phyloP scores from a whole-genome alignment of 2,329 filamentous ascomycete species.

The Fusarium napiforme region DNA sequence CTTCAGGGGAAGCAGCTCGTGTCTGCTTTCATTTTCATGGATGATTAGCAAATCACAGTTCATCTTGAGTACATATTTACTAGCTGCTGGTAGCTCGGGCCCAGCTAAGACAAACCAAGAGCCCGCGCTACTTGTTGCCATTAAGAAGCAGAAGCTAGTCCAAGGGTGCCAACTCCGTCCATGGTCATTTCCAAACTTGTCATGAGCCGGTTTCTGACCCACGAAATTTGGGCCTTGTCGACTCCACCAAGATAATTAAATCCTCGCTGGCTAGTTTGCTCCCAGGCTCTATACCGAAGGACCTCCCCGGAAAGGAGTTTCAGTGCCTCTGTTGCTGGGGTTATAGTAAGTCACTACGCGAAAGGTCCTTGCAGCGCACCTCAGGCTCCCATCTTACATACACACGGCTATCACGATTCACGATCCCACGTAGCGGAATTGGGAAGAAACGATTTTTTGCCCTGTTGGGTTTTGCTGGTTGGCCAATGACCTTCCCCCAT shows the following conservation, averaged over 20 bases:
- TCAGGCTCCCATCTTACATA: background rate
- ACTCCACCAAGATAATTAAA: constrained; percentile 33
- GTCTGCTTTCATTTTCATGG: constrained; percentile 2
- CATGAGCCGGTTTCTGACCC: constrained; percentile 35
- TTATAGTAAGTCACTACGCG: background rate
- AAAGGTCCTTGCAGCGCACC: constrained; percentile 6
- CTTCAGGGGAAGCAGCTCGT: constrained; percentile 18
- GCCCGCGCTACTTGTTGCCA: constrained; percentile 16
- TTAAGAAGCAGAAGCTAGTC: constrained; percentile 22
- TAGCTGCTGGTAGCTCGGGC: constrained; percentile 35
- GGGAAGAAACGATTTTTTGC: constrained; percentile 22
- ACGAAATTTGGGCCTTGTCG: constrained; percentile 19
- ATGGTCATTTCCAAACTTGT: constrained; percentile 17
- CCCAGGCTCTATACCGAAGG: background rate
- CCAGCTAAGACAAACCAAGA: constrained; percentile 33
- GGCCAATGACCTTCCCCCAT: constrained; percentile 14
- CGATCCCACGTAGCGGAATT: constrained; percentile 22
- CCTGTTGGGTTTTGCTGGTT: constrained; percentile 13
- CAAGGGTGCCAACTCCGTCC: constrained; percentile 6
- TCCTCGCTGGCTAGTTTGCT: constrained; percentile 10
- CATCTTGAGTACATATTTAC: constrained; percentile 11
- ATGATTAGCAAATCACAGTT: constrained; percentile 28
- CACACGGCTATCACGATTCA: background rate
- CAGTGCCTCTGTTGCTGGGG: background rate
- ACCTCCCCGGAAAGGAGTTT: constrained; percentile 4